Evolutionary conservation across 495 filamentous ascomycete genomes (phyloP).

Genomic region (Neurospora pannonica): DNA sequence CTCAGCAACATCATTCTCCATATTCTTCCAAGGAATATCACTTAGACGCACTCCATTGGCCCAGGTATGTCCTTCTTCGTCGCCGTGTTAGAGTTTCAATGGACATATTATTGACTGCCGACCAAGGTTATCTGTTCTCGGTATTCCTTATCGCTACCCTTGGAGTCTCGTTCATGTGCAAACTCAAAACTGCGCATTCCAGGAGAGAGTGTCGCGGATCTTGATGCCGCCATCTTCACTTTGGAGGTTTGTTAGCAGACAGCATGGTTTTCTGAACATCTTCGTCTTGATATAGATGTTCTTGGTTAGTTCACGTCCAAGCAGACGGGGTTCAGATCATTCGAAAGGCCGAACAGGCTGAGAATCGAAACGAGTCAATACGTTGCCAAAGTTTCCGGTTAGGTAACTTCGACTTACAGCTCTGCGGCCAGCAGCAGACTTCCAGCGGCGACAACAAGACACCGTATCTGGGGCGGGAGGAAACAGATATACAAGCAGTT

Average conservation of each 20-base stretch:
- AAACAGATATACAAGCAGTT: not conserved
- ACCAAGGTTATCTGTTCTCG: not conserved
- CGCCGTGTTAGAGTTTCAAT: not conserved
- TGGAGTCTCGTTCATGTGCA: not conserved
- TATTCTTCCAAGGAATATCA: not conserved
- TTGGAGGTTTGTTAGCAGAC: not conserved
- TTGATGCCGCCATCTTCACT: not conserved
- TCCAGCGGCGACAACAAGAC: not conserved
- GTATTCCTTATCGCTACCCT: not conserved
- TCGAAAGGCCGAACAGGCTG: not conserved
- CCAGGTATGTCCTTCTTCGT: not conserved
- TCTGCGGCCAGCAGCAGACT: not conserved
- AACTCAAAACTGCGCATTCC: not conserved
- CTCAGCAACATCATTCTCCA: not conserved
- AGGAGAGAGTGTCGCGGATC: not conserved
- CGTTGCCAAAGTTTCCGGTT: not conserved
- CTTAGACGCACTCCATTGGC: not conserved
- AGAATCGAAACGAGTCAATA: not conserved
- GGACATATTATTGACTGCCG: not conserved
- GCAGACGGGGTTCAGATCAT: not conserved
- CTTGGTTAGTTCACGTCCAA: not conserved
- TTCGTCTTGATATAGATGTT: not conserved
- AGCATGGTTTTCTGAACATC: not conserved
- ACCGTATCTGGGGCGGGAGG: not conserved
- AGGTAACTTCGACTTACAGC: not conserved